Evolutionary conservation across 768 basidiomycete species (phyloP).

Genomic region (Antrodiella citrinella): DNA sequence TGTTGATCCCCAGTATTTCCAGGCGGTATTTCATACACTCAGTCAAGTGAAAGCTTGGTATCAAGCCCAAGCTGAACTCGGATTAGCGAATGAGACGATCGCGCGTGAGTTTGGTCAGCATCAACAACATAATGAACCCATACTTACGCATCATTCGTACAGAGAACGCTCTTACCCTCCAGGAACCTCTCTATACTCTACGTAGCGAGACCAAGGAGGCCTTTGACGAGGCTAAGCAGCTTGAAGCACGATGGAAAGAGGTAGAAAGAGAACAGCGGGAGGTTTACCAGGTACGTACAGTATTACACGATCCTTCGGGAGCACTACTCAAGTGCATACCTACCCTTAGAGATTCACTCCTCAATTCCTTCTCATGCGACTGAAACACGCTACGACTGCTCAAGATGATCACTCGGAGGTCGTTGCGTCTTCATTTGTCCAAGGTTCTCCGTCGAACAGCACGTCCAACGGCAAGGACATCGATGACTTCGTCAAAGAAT

Average conservation of each 20-base stretch:
- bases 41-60: constrained; percentile 67
- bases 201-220: constrained; percentile 79
- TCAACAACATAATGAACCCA: too few species aligned
- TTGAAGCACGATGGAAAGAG: constrained; percentile 81
- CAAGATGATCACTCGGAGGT: constrained; percentile 88
- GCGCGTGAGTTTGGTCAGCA: constrained; percentile 54
- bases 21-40: constrained; percentile 79
- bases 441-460: constrained; percentile 33
- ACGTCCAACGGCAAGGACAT: constrained; percentile 42
- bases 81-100: constrained; percentile 78
- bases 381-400: constrained; percentile 80
- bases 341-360: constrained; percentile 64
- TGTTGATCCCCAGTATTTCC: constrained; percentile 74
- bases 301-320: not conserved
- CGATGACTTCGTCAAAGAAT: constrained; percentile 83
- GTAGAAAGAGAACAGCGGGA: constrained; percentile 84
- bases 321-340: not conserved
- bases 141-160: not conserved
- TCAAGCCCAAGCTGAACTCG: constrained; percentile 68
- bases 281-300: constrained; percentile 64
- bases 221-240: constrained; percentile 76
- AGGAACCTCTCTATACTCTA: constrained; percentile 68
- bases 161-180: constrained; percentile 73
- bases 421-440: constrained; percentile 76
- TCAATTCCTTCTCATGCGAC: constrained; percentile 81